Evolutionary conservation across 2,329 filamentous ascomycete species (phyloP), one percentile per base, ranked within the genome.

Genomic region (Gaeumannomyces tritici): DNA sequence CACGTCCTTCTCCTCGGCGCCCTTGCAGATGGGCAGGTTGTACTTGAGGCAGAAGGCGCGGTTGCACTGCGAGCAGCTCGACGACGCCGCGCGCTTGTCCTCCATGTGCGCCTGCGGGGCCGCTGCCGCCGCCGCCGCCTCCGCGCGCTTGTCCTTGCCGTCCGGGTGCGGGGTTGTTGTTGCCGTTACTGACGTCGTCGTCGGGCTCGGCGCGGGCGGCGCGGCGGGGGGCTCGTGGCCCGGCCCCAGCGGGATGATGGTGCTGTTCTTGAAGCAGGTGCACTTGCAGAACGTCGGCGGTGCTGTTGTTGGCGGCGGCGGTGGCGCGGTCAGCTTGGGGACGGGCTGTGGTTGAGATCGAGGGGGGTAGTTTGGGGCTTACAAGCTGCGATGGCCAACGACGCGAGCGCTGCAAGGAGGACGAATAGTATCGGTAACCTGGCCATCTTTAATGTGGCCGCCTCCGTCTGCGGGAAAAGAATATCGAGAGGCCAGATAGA

Each of bases 191-290:
- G 33, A 63, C 62, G 58, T 66, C 57, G 33, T 64, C 62, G 58
- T 66, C 63, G 61, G 68, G 71, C 56, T 62, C 55, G 64, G 68
- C 35, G 64, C 64, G 35, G 69, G 47, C 61, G 69, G 57, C 59
- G 65, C 66, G 71, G 63, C 18, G 65, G 71, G 65, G 68, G 69
- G 66, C 62, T 71, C 66, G 61, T 73, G 68, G 63, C 78, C 73
- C 4, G 81, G 79, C n/a, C 79, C 82, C 12, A 87, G 79, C 18
- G 82, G 79, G 70, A 88, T 86, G 69, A 88, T 86, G 66, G 84
- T 88, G 78, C 83, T 86, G 76, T 88, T 88, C 68, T 83, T 84
- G 76, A 86, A 86, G 76, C 85, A 88, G 67, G 84, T 88, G 75
- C 85, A 88, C 79, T 88, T 88, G 79, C 85, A 88, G 72, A 88